Conservation (phyloP, 768 basidiomycete genomes). For the Tricholoma terreum region DNA sequence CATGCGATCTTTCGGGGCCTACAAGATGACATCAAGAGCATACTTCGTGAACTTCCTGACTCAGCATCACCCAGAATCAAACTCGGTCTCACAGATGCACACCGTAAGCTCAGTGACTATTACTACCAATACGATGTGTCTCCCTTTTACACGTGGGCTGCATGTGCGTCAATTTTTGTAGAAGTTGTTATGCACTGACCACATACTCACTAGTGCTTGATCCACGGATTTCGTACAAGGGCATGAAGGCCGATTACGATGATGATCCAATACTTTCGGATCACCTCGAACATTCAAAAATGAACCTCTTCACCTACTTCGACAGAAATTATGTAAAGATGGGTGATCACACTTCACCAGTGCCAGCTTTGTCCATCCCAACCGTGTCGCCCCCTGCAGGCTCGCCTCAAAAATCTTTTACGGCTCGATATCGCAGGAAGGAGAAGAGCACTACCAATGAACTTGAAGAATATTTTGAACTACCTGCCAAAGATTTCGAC, state of each 20-base stretch:
- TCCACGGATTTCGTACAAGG: no score
- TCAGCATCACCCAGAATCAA: constrained; percentile 9
- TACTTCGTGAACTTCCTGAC: constrained; percentile 19
- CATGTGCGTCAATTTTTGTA: constrained; percentile 15
- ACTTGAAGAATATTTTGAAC: constrained; percentile 22
- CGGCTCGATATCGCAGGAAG: background rate
- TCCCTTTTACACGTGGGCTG: constrained; percentile 30
- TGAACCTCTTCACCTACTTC: no score
- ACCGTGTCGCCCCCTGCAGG: no score
- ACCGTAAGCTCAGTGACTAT: constrained; percentile 31
- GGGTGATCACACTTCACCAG: no score
- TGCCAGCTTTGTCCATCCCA: no score
- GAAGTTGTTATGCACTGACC: background rate
- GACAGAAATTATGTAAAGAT: no score
- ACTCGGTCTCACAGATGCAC: constrained; percentile 24
- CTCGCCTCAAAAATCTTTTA: background rate
- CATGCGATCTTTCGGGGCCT: constrained; percentile 33
- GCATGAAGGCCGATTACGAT: no score
- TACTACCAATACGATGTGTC: constrained; percentile 28
- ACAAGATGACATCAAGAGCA: constrained; percentile 24
- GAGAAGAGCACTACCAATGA: constrained; percentile 10
- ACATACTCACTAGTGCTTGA: no score
- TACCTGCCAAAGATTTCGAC: constrained; percentile 24
- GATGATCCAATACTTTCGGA: no score
- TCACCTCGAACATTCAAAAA: no score